Evolutionary conservation across 2,329 filamentous ascomycete genomes (phyloP), one percentile per base, ranked within the genome.

Genomic region (Metarhizium brunneum): DNA sequence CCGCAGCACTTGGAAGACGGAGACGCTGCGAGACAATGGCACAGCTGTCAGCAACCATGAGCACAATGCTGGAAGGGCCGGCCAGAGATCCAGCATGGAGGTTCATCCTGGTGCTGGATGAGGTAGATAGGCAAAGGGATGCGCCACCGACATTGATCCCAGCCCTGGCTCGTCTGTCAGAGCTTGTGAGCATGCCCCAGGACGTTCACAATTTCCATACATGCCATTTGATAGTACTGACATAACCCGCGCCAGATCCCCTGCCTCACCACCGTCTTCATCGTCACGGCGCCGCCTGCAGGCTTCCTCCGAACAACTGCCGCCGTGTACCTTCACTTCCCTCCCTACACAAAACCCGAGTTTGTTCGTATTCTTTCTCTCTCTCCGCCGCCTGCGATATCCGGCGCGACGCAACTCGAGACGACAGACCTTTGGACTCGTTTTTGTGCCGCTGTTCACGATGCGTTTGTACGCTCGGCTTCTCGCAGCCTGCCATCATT

Each of bases 81-180:
- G 62, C 63, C 7, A 69, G 67, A 7, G 68, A 70, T 43, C 62
- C 66, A 20, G 63, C 66, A 50, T 76, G 75, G 60, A 84, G 86
- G 60, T 91, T 96, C 63, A 84, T 92, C 8, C 71, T 97, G 56
- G 88, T 96, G 11, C 80, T 97, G 59, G 94, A 97, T 73, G 89
- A 84, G 11, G 86, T 97, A 56, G 92, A 97, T 68, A 82, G 80
- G 59, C 88, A 96, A 68, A 80, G 87, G 64, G 92, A 97, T 65
- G 84, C 87, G 6, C 83, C 88, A 6, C 79, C 84, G 2, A 95
- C 90, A 1, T 72, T 97, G 14, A 73, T 96, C 4, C 85, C 92
- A 36, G 91, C 89, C 13, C 73, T 99, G 59, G 89, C 88, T 25
- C 81, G 92, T 58, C 70, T 99, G 20, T 87, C 88, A 14, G 91